Percentiles rank a stretch among this genome's conserved stretches.
Evolutionary conservation across 805 yeast species (phyloP).

Genomic region (Kregervanrija fluxuum): DNA sequence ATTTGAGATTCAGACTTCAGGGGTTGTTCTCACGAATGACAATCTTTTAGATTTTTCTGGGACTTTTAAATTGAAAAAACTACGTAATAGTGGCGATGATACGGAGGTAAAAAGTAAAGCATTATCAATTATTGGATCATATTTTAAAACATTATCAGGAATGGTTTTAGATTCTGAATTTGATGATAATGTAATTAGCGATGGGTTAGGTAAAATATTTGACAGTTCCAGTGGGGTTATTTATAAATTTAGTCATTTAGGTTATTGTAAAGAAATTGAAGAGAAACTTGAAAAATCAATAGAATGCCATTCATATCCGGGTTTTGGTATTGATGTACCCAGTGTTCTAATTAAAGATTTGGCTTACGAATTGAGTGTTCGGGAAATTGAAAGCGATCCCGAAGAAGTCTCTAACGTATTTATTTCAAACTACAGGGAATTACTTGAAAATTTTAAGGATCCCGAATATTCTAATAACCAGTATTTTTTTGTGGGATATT

Average conservation of each 20-base stretch:
- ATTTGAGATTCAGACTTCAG: slow-evolving; percentile 27
- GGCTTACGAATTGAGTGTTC: slow-evolving; percentile 32
- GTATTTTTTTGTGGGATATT: not conserved
- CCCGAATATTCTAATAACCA: not conserved
- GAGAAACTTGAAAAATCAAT: not conserved
- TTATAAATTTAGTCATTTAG: slow-evolving; percentile 38
- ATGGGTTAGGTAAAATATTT: slow-evolving; percentile 30
- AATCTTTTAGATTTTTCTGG: not conserved
- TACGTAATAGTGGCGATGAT: not conserved
- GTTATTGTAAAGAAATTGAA: slow-evolving; percentile 36
- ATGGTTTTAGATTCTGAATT: slow-evolving; percentile 38
- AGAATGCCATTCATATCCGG: slow-evolving; percentile 7
- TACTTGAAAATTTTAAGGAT: slow-evolving; percentile 12
- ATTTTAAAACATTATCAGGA: slow-evolving; percentile 2
- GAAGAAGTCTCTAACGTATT: slow-evolving; percentile 34
- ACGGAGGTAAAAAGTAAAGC: not conserved
- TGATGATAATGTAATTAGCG: slow-evolving; percentile 22
- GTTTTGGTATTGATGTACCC: slow-evolving; percentile 30
- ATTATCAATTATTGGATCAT: not conserved
- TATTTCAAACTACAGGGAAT: slow-evolving; percentile 32
- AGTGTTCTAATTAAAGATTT: slow-evolving; percentile 43
- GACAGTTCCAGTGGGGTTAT: slow-evolving; percentile 36
- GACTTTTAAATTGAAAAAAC: not conserved
- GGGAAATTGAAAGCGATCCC: slow-evolving; percentile 29
- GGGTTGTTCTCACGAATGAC: not conserved